Conservation (phyloP, 148 eudicot species). For the Chenopodium suecicum region DNA sequence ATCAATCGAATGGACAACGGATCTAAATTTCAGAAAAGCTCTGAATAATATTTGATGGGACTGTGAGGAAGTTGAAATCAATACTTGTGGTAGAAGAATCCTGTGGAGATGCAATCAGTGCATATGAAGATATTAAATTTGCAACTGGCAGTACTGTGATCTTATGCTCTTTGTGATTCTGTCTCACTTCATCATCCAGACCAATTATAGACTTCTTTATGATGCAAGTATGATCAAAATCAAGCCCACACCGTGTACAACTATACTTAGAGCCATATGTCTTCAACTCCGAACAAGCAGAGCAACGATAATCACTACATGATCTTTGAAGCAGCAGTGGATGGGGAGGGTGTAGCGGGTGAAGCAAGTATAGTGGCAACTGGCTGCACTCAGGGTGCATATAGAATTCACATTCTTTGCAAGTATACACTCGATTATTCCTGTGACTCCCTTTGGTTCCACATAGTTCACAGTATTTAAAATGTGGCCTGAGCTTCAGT, state of each 20-base stretch:
- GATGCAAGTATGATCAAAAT: slow-evolving; percentile 17
- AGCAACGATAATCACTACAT: not conserved
- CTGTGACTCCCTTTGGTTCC: not conserved
- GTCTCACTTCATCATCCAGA: slow-evolving; percentile 8
- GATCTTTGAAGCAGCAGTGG: slow-evolving; percentile 16
- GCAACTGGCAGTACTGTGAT: slow-evolving; percentile 16
- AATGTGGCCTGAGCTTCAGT: slow-evolving; percentile 24
- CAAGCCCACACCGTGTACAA: slow-evolving; percentile 14
- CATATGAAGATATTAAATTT: slow-evolving; percentile 8
- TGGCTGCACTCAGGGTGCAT: slow-evolving; percentile 30
- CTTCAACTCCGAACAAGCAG: not conserved
- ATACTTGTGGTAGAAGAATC: not conserved
- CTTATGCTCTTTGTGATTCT: not conserved
- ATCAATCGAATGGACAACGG: not conserved
- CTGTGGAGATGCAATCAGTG: not conserved
- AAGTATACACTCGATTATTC: slow-evolving; percentile 22
- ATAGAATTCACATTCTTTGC: slow-evolving; percentile 25
- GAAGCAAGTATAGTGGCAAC: slow-evolving; percentile 27
- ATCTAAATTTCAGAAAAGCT: not conserved
- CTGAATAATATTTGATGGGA: not conserved
- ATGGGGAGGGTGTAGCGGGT: slow-evolving; percentile 30
- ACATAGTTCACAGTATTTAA: slow-evolving; percentile 11
- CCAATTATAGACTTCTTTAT: not conserved
- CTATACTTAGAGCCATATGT: slow-evolving; percentile 15
- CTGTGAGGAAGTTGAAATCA: not conserved